Conservation (phyloP, 1,139 yeast species). For the Tardiomyces depauwii region DNA sequence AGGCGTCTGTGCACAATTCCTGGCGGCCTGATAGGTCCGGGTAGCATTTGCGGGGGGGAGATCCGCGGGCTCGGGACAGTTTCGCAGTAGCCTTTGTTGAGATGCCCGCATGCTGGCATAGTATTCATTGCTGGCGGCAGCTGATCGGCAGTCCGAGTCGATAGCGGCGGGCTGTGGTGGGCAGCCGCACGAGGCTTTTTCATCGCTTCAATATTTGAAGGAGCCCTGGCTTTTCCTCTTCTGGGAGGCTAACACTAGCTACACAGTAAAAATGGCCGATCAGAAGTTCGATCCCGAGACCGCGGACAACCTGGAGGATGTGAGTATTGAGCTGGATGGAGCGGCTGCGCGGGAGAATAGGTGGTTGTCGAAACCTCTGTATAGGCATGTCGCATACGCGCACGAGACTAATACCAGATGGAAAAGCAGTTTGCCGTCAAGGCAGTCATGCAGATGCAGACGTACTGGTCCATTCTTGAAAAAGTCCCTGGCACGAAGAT, state of each 20-base stretch:
- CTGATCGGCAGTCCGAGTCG: no score
- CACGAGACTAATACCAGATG: constrained; percentile 30
- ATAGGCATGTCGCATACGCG: no score
- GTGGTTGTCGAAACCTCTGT: no score
- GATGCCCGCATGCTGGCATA: neutral
- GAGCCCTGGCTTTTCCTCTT: no score
- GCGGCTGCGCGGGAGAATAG: no score
- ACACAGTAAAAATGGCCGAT: constrained; percentile 11
- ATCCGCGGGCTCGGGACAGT: neutral
- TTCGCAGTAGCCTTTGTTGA: neutral
- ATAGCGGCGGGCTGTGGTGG: neutral
- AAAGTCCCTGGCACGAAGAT: constrained; percentile 69
- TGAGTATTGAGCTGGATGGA: constrained; percentile 12
- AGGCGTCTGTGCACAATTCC: neutral
- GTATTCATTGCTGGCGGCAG: no score
- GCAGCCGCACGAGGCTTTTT: no score
- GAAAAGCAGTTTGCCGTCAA: constrained; percentile 96
- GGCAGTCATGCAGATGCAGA: constrained; percentile 87
- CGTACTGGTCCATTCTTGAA: constrained; percentile 76
- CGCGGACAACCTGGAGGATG: constrained; percentile 50
- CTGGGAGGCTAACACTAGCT: no score
- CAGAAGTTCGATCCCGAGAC: constrained; percentile 40
- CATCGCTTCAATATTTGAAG: no score
- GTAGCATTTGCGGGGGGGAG: neutral
- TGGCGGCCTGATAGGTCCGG: neutral